Percentiles rank a stretch among this genome's conserved stretches.
phyloP scores from a whole-genome alignment of 2,329 filamentous ascomycete genomes.

The Alternaria ethzedia region DNA sequence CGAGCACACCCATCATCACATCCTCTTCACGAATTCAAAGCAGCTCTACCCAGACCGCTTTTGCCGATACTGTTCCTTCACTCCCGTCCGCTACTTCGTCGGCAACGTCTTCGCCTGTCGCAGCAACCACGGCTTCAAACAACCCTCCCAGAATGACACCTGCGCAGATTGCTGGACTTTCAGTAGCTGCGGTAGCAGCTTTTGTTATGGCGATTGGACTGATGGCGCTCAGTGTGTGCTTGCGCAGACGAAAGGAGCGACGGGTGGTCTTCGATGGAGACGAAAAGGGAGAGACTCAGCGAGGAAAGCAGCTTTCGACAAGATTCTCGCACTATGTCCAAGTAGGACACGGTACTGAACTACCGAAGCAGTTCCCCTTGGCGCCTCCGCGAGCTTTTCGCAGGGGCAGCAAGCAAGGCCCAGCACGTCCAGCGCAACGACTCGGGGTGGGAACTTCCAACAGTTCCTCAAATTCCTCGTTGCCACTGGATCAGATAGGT shows the following conservation, averaged over 20 bases:
- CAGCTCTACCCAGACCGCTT: conserved; percentile 28
- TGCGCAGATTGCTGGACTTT: conserved; percentile 48
- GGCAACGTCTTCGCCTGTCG: conserved; percentile 17
- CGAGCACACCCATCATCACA: conserved; percentile 18
- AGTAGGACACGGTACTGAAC: conserved; percentile 10
- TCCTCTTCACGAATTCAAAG: conserved; percentile 15
- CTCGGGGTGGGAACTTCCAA: conserved; percentile 28
- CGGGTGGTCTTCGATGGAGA: conserved; percentile 26
- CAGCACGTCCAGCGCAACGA: conserved; percentile 21
- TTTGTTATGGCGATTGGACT: conserved; percentile 48
- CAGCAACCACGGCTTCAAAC: conserved; percentile 18
- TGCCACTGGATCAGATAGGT: conserved; percentile 45
- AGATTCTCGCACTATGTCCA: conserved; percentile 33
- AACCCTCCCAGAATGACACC: conserved; percentile 40
- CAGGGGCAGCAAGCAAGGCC: conserved; percentile 7
- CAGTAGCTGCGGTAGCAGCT: conserved; percentile 45
- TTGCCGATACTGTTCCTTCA: conserved; percentile 34
- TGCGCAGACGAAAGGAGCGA: conserved; percentile 43
- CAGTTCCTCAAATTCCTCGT: conserved; percentile 27
- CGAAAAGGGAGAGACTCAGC: conserved; percentile 25
- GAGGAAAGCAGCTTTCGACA: conserved; percentile 21
- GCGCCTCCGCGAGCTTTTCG: conserved; percentile 19
- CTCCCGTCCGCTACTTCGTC: conserved; percentile 32
- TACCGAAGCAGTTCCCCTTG: conserved; percentile 23
- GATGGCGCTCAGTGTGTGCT: conserved; percentile 46